Percentiles rank a stretch among this genome's conserved stretches.
Evolutionary conservation across 805 yeast species (phyloP).

Genomic region (baker's yeast (Saccharomyces cerevisiae)): DNA sequence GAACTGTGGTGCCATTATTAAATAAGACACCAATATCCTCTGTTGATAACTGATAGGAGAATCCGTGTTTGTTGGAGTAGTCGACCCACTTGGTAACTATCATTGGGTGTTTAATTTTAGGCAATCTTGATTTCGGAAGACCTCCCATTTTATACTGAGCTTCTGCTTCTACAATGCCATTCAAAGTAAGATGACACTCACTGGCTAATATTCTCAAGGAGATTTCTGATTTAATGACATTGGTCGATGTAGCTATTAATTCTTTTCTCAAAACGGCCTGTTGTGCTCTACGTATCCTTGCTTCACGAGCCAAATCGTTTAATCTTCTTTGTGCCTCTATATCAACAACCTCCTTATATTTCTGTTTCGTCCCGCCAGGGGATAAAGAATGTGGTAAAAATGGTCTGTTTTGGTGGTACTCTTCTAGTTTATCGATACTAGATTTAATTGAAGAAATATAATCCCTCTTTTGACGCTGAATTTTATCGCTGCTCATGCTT

Average conservation of each 20-base stretch:
- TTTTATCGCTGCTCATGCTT: not conserved
- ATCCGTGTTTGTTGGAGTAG: constrained; percentile 90
- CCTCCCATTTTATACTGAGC: constrained; percentile 38
- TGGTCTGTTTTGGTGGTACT: constrained; percentile 39
- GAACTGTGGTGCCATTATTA: constrained; percentile 74
- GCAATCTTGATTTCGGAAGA: constrained; percentile 26
- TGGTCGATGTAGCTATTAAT: constrained; percentile 30
- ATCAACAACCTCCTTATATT: constrained; percentile 67
- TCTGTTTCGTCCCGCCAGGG: constrained; percentile 83
- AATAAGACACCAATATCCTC: constrained; percentile 87
- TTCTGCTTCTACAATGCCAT: constrained; percentile 38
- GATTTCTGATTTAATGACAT: constrained; percentile 31
- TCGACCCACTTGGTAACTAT: constrained; percentile 92
- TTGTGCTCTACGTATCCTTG: constrained; percentile 30
- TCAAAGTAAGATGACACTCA: constrained; percentile 39
- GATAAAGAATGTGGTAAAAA: constrained; percentile 83
- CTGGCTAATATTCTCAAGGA: constrained; percentile 35
- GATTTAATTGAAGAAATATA: not conserved
- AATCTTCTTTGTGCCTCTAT: constrained; percentile 28
- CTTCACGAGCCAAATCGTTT: constrained; percentile 30
- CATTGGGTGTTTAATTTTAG: constrained; percentile 40
- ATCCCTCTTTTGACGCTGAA: not conserved
- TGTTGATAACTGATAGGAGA: constrained; percentile 84
- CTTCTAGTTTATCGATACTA: constrained; percentile 30
- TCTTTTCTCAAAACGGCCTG: constrained; percentile 26